Base-by-base conservation (phyloP, 2,329 filamentous ascomycete species). In the Aspergillus viridinutans region DNA sequence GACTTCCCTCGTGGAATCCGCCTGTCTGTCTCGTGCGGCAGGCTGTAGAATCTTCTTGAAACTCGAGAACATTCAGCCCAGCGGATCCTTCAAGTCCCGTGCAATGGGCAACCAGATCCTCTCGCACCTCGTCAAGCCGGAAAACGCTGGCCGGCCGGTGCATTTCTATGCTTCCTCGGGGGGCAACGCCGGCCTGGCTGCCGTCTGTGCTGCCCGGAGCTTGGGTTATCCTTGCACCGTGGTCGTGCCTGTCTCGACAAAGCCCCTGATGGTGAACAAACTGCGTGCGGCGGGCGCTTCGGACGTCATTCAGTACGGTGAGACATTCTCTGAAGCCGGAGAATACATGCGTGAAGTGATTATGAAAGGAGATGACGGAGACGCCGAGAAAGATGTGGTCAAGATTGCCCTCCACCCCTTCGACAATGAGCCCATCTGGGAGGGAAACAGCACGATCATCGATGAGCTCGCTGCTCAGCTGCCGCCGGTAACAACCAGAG, bases 1-100 rank as follows among this genome's bases (percentile, higher is more conserved):
- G 69, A 92, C 90, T 20, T 89, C 90, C 26, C 80, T 90, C 59
- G 80, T 90, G 58, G 83, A 85, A 67, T 90, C 86, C 3, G 78
- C 81, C 52, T 77, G 83, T 14, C 80, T 92, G 40, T 91, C 88
- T 47, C 81, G 84, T 61, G 81, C 81, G 61, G 87, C 88, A 63
- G 89, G 89, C 73, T 92, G 89, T 78, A 87, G 89, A 76, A 85
- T 95, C 72, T 90, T 89, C 73, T 85, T 95, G 67, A 95, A 95
- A 74, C 84, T 94, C 60, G 90, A 95, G 67, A 90, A 89, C 70
- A 83, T 92, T 54, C 91, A 96, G 69, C 91, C 90, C 4, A 89
- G 88, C 23, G 89, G 89, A 61, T 92, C 89, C 42, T 96, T 95
- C 84, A 94, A 95, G 74, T 92, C 89, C 49, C 83, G 74, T 63